phyloP scores from a whole-genome alignment of 2,329 filamentous ascomycete species.

The Botrytis galanthina region DNA sequence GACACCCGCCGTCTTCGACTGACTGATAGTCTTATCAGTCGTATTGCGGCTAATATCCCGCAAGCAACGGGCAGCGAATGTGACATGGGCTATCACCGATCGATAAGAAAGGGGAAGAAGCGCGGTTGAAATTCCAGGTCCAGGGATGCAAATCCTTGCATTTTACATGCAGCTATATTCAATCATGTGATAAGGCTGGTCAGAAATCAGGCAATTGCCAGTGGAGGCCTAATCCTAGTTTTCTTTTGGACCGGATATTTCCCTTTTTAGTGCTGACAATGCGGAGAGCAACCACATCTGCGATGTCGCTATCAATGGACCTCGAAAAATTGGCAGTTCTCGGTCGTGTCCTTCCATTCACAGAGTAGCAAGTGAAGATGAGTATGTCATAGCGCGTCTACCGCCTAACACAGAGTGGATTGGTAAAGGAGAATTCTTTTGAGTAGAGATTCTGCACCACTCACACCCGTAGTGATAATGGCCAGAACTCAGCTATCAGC shows the following conservation, averaged over 20 bases:
- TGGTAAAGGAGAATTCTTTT: not conserved
- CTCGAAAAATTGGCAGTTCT: not conserved
- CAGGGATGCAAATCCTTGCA: slow-evolving; percentile 22
- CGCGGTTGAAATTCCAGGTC: slow-evolving; percentile 7
- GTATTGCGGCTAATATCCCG: slow-evolving; percentile 14
- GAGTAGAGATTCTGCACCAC: not conserved
- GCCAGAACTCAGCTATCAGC: not conserved
- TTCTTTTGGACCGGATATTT: not conserved
- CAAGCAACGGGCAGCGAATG: slow-evolving; percentile 1
- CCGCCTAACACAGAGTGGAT: not conserved
- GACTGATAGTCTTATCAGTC: slow-evolving; percentile 4
- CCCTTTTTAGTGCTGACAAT: not conserved
- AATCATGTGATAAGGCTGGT: slow-evolving; percentile 25
- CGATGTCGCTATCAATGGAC: not conserved
- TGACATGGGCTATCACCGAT: not conserved
- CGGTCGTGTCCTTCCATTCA: not conserved
- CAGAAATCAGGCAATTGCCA: not conserved
- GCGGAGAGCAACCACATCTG: not conserved
- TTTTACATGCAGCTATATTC: slow-evolving; percentile 20
- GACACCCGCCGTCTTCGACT: not conserved
- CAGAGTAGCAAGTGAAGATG: not conserved
- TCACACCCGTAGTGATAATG: not conserved
- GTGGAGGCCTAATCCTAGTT: slow-evolving; percentile 1
- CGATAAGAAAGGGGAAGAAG: slow-evolving; percentile 8
- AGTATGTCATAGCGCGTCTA: slow-evolving; percentile 6